Conservation (phyloP, 805 yeast genomes). For the Tetrapisispora pingtungensis region DNA sequence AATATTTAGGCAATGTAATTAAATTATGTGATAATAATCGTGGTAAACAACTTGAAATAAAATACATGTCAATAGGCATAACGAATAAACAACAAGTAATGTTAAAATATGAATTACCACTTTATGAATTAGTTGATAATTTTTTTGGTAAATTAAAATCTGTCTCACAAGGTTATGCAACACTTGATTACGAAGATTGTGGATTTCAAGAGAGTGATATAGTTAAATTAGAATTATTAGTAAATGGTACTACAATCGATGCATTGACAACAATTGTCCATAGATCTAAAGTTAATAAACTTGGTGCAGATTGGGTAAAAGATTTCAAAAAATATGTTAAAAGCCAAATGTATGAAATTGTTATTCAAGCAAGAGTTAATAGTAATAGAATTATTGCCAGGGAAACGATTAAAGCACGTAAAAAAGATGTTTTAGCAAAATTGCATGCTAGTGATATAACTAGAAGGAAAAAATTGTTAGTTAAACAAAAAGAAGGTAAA, state of each 20-base stretch:
- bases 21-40: slow-evolving; percentile 75
- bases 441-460: slow-evolving; percentile 90
- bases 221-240: slow-evolving; percentile 78
- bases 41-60: slow-evolving; percentile 72
- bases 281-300: slow-evolving; percentile 55
- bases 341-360: slow-evolving; percentile 83
- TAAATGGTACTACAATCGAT: slow-evolving; percentile 82
- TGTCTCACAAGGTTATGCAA: slow-evolving; percentile 83
- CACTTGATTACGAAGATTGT: slow-evolving; percentile 87
- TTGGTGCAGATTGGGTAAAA: slow-evolving; percentile 75
- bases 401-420: slow-evolving; percentile 84
- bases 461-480: slow-evolving; percentile 77
- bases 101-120: slow-evolving; percentile 70
- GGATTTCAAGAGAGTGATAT: slow-evolving; percentile 77
- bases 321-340: slow-evolving; percentile 70
- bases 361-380: slow-evolving; percentile 81
- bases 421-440: slow-evolving; percentile 90
- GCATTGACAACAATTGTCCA: slow-evolving; percentile 91
- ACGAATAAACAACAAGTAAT: slow-evolving; percentile 54
- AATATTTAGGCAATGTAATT: slow-evolving; percentile 80
- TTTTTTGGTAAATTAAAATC: slow-evolving; percentile 91
- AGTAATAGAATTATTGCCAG: slow-evolving; percentile 74
- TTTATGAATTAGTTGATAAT: slow-evolving; percentile 87
- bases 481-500: slow-evolving; percentile 89
- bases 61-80: slow-evolving; percentile 30